Evolutionary conservation across 2,329 filamentous ascomycete species (phyloP).

Genomic region (Fusarium liriodendri): DNA sequence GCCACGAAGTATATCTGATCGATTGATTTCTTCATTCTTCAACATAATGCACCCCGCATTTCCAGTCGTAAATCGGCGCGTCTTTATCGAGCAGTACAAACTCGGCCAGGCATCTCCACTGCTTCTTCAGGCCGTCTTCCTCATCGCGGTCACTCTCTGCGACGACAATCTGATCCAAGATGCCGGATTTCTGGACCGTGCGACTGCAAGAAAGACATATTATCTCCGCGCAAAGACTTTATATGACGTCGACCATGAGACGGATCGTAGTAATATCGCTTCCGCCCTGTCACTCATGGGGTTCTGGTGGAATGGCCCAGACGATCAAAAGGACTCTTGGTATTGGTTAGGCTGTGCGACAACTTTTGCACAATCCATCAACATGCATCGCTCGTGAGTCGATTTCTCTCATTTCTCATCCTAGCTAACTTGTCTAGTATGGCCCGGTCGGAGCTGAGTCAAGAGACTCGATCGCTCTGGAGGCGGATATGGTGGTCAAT

Average conservation of each 20-base stretch:
- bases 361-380: conserved; percentile 28
- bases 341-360: conserved; percentile 35
- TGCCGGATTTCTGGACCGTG: conserved; percentile 25
- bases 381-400: conserved; percentile 33
- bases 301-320: conserved; percentile 34
- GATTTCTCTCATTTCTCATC: rapidly evolving
- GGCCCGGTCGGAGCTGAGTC: not conserved
- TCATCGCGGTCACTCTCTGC: conserved; percentile 17
- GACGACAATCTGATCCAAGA: conserved; percentile 14
- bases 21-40: conserved; percentile 17
- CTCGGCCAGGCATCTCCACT: conserved; percentile 2
- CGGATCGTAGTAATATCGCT: conserved; percentile 1
- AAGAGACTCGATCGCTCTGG: conserved; percentile 1
- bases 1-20: conserved; percentile 10
- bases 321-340: conserved; percentile 39
- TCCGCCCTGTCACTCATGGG: conserved; percentile 25
- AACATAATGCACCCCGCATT: conserved; percentile 21
- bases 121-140: conserved; percentile 22
- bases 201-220: conserved; percentile 22
- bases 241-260: conserved; percentile 31
- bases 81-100: conserved; percentile 4
- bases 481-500: conserved; percentile 39
- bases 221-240: conserved; percentile 32
- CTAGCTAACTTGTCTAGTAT: not conserved
- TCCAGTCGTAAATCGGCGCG: conserved; percentile 11